A percentile compares a stretch with the other conserved stretches of the same genome.
Evolutionary conservation across 306 rosid species (phyloP).

Genomic region (Vachellia collinsii): DNA sequence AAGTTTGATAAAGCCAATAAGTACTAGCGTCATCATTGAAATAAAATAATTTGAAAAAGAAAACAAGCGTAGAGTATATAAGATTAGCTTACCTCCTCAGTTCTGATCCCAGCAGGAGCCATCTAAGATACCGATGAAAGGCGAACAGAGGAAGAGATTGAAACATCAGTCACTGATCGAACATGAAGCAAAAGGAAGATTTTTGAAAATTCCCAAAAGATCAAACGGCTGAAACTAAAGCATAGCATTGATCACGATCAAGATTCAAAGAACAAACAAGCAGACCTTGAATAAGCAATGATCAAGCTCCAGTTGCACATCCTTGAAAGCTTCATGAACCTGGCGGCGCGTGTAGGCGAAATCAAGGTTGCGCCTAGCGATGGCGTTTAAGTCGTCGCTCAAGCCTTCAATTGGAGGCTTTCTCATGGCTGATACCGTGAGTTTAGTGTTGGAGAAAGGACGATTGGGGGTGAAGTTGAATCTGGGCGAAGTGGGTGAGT

Average conservation of each 20-base stretch:
- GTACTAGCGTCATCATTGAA: background rate
- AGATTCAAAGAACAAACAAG: background rate
- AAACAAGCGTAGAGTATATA: background rate
- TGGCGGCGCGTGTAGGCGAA: slow-evolving; percentile 63
- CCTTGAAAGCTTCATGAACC: slow-evolving; percentile 63
- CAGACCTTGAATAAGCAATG: slow-evolving; percentile 77
- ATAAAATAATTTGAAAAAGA: no score
- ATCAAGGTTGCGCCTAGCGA: slow-evolving; percentile 69
- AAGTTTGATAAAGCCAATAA: background rate
- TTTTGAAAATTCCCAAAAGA: background rate
- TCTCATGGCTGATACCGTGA: slow-evolving; percentile 43
- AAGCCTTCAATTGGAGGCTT: slow-evolving; percentile 55
- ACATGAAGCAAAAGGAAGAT: background rate
- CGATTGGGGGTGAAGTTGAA: slow-evolving; percentile 9
- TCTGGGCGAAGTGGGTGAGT: slow-evolving; percentile 26
- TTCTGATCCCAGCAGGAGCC: slow-evolving; percentile 81
- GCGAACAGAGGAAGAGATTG: slow-evolving; percentile 16
- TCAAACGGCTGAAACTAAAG: slow-evolving; percentile 11
- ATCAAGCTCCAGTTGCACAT: slow-evolving; percentile 60
- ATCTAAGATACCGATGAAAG: slow-evolving; percentile 47
- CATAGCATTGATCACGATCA: background rate
- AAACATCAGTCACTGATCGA: slow-evolving; percentile 31
- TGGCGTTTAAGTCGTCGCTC: slow-evolving; percentile 54
- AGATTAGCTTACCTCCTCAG: slow-evolving; percentile 69
- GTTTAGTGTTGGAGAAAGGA: slow-evolving; percentile 8